These are phyloP conservation scores for Berberis thunbergii DNA, from an alignment of 164 flowering plant genomes.

Conservation along the genomic window DNA sequence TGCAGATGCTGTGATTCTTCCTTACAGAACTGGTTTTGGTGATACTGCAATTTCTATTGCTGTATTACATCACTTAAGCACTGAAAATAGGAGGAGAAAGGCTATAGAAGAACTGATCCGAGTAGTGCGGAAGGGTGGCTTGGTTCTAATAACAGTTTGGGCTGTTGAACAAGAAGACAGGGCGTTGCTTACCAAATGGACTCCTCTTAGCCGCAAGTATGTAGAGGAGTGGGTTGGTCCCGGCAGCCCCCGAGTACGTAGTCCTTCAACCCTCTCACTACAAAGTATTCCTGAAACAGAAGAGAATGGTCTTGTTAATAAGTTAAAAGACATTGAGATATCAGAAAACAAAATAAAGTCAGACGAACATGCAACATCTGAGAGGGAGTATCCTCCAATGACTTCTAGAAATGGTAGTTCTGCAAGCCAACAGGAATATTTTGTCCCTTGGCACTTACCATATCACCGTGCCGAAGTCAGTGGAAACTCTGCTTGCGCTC, in stretches of 20 bases:
- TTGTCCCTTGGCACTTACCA: constrained; percentile 99
- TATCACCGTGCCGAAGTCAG: constrained; percentile 95
- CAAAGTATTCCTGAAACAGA: constrained; percentile 77
- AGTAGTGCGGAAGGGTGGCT: constrained; percentile 72
- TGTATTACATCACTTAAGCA: constrained; percentile 88
- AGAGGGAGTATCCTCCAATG: constrained; percentile 11
- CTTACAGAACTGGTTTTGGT: constrained; percentile 71
- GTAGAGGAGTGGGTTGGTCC: constrained; percentile 89
- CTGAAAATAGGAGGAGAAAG: constrained; percentile 70
- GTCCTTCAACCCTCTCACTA: constrained; percentile 32
- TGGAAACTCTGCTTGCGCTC: constrained; percentile 74
- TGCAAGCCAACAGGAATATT: constrained; percentile 70
- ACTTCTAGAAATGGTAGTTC: constrained; percentile 10
- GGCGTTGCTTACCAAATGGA: constrained; percentile 58
- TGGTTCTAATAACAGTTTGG: constrained; percentile 93
- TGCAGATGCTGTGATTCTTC: constrained; percentile 94
- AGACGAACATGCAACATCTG: constrained; percentile 8
- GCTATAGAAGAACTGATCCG: constrained; percentile 80
- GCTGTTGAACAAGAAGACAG: constrained; percentile 90
- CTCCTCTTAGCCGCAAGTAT: constrained; percentile 64
- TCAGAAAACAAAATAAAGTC: constrained; percentile 10
- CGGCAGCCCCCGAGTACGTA: constrained; percentile 53
- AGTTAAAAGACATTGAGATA: constrained; percentile 12
- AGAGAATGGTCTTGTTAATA: constrained; percentile 26
- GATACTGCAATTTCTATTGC: constrained; percentile 98